Percentiles rank a stretch among this genome's conserved stretches.
Evolutionary conservation across 192 early-diverging fungal species (phyloP).

Genomic region (Irineochytrium annulatum): DNA sequence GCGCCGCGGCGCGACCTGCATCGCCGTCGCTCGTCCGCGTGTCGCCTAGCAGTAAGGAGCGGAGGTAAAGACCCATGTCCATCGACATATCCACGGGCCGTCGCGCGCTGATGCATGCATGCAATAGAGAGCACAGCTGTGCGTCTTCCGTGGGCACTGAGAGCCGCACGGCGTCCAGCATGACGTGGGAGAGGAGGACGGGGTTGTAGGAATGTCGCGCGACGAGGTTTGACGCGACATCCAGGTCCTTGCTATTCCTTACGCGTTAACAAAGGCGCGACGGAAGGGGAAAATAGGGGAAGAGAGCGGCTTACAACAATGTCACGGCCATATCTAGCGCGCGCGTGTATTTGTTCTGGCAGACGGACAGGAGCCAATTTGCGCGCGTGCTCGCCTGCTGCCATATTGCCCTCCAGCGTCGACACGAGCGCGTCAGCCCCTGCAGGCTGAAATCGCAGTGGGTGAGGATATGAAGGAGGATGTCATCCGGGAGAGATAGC

Average conservation of each 20-base stretch:
- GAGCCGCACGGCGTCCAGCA: background rate
- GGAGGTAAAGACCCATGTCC: too few species aligned
- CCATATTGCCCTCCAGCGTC: background rate
- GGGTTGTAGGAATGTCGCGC: background rate
- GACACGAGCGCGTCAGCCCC: background rate
- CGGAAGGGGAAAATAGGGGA: background rate
- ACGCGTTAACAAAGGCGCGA: background rate
- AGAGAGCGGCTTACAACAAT: background rate
- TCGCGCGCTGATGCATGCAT: too few species aligned
- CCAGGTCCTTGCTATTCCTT: background rate
- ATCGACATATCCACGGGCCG: too few species aligned
- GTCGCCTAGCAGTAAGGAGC: too few species aligned
- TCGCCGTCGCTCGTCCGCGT: too few species aligned
- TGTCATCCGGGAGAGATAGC: too few species aligned
- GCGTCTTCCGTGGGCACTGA: too few species aligned
- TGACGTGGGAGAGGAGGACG: background rate
- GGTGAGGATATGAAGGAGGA: too few species aligned
- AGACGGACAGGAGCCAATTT: conserved; percentile 4
- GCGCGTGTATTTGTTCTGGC: background rate
- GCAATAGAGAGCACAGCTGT: too few species aligned
- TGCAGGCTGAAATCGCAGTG: too few species aligned
- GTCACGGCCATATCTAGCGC: background rate
- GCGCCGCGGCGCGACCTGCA: too few species aligned
- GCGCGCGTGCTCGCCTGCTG: background rate
- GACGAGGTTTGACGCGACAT: conserved; percentile 1